Percentiles rank a stretch among this genome's conserved stretches.
Conservation (phyloP, 108 stramenopile genomes). For the Cyclotella baltica region DNA sequence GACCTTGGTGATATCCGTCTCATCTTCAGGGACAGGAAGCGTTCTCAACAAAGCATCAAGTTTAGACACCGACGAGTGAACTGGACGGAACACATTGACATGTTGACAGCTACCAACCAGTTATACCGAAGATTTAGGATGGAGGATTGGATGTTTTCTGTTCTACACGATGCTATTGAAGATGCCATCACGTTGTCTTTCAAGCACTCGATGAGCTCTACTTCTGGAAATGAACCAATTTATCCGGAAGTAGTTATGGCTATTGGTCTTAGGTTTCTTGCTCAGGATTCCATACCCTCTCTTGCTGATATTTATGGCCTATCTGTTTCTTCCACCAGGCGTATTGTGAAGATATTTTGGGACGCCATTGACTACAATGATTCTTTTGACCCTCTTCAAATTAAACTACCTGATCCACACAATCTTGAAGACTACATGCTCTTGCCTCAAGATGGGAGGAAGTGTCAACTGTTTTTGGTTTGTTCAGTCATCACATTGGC, state of each 20-base stretch:
- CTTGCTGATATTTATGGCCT: conserved; percentile 26
- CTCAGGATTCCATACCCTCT: background rate
- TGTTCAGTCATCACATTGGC: conserved; percentile 17
- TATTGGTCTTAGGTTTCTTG: conserved; percentile 12
- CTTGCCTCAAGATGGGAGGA: conserved; percentile 8
- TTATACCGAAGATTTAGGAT: conserved; percentile 25
- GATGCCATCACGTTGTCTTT: conserved; percentile 12
- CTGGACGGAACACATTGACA: conserved; percentile 2
- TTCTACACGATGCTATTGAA: conserved; percentile 9
- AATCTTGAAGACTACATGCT: conserved; percentile 6
- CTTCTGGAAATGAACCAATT: conserved; percentile 28
- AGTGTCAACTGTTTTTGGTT: conserved; percentile 15
- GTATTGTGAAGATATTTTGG: conserved; percentile 15
- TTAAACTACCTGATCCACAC: conserved; percentile 27
- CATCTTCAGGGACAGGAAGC: too few species aligned
- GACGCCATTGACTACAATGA: conserved; percentile 30
- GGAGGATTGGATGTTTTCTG: conserved; percentile 13
- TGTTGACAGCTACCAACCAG: background rate
- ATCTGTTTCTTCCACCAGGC: conserved; percentile 2
- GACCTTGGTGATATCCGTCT: too few species aligned
- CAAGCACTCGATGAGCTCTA: conserved; percentile 18
- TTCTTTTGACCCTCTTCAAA: background rate
- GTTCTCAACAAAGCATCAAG: background rate
- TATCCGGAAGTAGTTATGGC: conserved; percentile 27
- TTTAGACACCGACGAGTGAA: conserved; percentile 8